These are phyloP conservation scores for Aphelidium insulamus DNA, from an alignment of 371 early-diverging fungal genomes.

Conservation along the genomic window DNA sequence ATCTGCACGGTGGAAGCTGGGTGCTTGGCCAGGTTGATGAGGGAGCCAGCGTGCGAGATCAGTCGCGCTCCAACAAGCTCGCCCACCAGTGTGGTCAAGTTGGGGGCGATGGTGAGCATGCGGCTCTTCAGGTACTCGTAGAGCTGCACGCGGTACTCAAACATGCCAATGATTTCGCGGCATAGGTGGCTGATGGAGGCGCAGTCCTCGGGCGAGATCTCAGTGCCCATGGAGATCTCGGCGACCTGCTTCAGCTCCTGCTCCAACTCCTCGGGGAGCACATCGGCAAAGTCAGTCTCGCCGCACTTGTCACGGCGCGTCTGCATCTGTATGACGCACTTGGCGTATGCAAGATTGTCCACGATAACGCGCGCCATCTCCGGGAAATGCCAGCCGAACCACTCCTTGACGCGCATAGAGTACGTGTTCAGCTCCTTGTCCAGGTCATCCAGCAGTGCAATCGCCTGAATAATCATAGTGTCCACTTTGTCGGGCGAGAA, in stretches of 20 bases:
- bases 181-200: conserved; percentile 55
- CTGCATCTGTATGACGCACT: conserved; percentile 36
- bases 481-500: conserved; percentile 81
- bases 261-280: conserved; percentile 83
- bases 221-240: conserved; percentile 85
- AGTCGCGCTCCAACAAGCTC: conserved; percentile 79
- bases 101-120: conserved; percentile 80
- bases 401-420: conserved; percentile 90
- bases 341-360: conserved; percentile 52
- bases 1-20: conserved; percentile 93
- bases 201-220: conserved; percentile 72
- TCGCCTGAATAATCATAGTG: conserved; percentile 89
- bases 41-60: conserved; percentile 76
- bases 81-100: conserved; percentile 73
- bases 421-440: conserved; percentile 93
- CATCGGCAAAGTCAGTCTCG: conserved; percentile 41
- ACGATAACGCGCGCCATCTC: conserved; percentile 58
- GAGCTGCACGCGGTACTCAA: conserved; percentile 67
- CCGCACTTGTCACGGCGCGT: conserved; percentile 59
- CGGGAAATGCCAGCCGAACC: conserved; percentile 88
- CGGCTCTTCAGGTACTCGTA: conserved; percentile 72
- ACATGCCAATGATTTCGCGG: conserved; percentile 61
- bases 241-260: conserved; percentile 53
- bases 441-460: conserved; percentile 73
- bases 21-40: conserved; percentile 73